Base-by-base conservation (phyloP, 805 yeast genomes). In the Tetrapisispora pingtungensis region DNA sequence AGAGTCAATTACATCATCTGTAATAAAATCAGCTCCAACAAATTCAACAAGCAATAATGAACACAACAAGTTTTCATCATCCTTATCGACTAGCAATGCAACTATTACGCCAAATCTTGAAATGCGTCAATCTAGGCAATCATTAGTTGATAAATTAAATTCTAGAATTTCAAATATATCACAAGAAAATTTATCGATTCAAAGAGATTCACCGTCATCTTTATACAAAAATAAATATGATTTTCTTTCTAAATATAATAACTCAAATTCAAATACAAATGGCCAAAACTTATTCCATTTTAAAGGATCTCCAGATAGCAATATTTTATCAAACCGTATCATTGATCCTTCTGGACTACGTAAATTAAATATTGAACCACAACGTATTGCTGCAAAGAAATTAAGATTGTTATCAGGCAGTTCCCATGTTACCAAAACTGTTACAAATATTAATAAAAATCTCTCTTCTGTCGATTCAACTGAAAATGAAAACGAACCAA, bases 331-430 rank as follows among this genome's bases (percentile, higher is more conserved):
- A 10, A 15, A 44, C 10, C 50, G 48, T 20, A 46, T 41, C 19
- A 49, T 47, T 7, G 57, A 58, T 15, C 46, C 59, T 27, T 51
- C 65, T 3, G 60, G 54, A 5, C 53, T 67, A 45, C 59, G 65
- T 38, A 68, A 60, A 47, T 46, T 71, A 40, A 65, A 65, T 34
- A 67, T 70, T 15, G 73, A 71, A 44, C 64, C 72, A 14, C 52
- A 55, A 4, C 64, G 73, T 50, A 67, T 70, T 34, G 72, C 70
- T 7, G 70, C 73, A 0, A 69, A 71, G 49, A 67, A 68, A 49
- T 40, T 66, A 35, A 69, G 65, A 48, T 51, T 71, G 4, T 56
- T 68, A 5, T 51, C 60, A 10, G 67, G 66, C 0, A 44, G 43
- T 10, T 33, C 60, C 4, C 32, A 49, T 2, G 36, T 49, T 10